A percentile compares a stretch with the other conserved stretches of the same genome.
Conservation (phyloP, 1,284 basidiomycete genomes). For the Fomes fomentarius region DNA sequence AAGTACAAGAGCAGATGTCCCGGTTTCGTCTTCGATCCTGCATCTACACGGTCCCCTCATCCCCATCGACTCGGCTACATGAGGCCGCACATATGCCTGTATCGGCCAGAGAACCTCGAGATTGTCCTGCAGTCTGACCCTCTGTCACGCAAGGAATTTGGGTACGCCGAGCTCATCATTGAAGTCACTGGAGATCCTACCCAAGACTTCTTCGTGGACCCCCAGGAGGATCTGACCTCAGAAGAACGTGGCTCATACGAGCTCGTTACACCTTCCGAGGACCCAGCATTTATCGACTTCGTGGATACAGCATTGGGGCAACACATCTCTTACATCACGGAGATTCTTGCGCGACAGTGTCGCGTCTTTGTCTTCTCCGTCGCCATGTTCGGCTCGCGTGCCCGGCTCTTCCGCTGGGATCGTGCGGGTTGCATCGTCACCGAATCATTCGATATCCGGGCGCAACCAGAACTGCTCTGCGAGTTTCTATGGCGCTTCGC, state of each 20-base stretch:
- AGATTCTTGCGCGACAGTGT: conserved; percentile 10
- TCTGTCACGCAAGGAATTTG: background rate
- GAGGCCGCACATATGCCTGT: conserved; percentile 4
- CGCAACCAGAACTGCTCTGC: background rate
- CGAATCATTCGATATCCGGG: conserved; percentile 5
- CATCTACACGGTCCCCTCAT: too few species aligned
- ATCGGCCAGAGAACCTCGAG: background rate
- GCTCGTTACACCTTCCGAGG: background rate
- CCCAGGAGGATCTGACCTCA: background rate
- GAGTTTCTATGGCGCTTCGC: conserved; percentile 8
- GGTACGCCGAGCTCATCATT: conserved; percentile 11
- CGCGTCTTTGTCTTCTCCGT: conserved; percentile 5
- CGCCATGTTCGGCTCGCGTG: background rate
- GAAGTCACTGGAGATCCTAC: background rate
- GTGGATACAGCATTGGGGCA: background rate
- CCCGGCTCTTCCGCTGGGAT: conserved; percentile 12
- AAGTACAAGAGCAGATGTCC: too few species aligned
- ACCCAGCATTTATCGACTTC: background rate
- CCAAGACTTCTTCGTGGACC: conserved; percentile 8
- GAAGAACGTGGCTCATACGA: background rate
- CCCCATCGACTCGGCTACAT: too few species aligned
- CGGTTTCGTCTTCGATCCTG: too few species aligned
- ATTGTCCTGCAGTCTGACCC: background rate
- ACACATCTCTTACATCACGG: conserved; percentile 5
- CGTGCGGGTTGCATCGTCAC: conserved; percentile 9